Evolutionary conservation across 805 yeast genomes (phyloP), one percentile per base, ranked within the genome.

Genomic region (Ogataea nonfermentans): DNA sequence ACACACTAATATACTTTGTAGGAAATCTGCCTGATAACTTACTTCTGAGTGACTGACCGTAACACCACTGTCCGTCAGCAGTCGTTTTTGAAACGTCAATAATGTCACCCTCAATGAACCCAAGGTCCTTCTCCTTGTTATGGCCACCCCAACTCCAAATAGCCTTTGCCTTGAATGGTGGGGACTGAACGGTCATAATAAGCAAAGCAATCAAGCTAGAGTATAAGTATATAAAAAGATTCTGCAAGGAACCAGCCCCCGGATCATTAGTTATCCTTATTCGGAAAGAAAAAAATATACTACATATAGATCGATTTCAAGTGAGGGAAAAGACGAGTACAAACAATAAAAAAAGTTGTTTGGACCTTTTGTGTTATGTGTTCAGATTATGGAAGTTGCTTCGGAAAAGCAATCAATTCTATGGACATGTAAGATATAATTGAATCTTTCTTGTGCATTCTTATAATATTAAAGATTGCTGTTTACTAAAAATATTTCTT

Each of bases 121-220:
- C 98, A 29, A 93, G 70, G 57, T 93, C 97, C 36, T 48, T 43
- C 32, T 85, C 84, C 40, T 81, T 85, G 53, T 84, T 79, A 55
- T 88, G 89, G 11, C 96, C 98, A 14, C 96, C 81, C 96, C 96
- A 90, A 16, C 96, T 87, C 57, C 85, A 91, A 27, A 76, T 75
- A 8, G 99, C 93, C 42, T 56, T 52, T 10, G 59, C 65, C 35
- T 55, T 58, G 43, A 61, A 55, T 16, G 63, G 63, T 15, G 55
- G 36, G n/a, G 45, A 27, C 8, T 38, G 46, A 20, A 40, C 29
- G 29, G 40, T 29, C 43, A 40, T 40, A 32, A 26, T 29, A 19
- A 32, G 34, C 32, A 28, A 22, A 17, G 25, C 30, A 14, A 9
- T 12, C n/a, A 24, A 15, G 10, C 3, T 20, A 20, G 17, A 19